Conservation (phyloP, 2,329 filamentous ascomycete genomes). For the Aspergillus sp. region DNA sequence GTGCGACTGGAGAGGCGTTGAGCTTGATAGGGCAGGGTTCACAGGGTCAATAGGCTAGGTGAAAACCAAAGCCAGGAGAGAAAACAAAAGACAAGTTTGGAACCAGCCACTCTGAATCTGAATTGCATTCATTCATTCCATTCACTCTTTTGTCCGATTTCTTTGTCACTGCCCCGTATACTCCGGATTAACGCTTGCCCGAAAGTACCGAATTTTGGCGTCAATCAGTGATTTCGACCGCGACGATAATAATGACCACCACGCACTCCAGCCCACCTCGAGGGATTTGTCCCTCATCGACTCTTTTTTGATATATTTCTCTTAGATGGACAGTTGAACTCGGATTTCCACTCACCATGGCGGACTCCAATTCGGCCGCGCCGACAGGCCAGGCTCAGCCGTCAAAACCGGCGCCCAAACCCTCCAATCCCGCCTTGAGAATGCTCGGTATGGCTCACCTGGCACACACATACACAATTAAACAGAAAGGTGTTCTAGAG, state of each 20-base stretch:
- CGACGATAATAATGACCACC: background rate
- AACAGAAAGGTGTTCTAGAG: too few species aligned
- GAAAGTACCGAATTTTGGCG: background rate
- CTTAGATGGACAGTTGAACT: too few species aligned
- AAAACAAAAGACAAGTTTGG: too few species aligned
- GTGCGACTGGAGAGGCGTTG: too few species aligned
- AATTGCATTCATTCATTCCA: background rate
- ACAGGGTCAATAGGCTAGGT: too few species aligned
- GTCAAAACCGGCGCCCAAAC: conserved; percentile 37
- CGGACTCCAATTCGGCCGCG: conserved; percentile 29
- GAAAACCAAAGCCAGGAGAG: too few species aligned
- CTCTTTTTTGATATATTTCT: too few species aligned
- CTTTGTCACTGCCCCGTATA: background rate
- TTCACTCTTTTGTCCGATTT: background rate
- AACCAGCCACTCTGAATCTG: too few species aligned
- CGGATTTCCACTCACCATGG: conserved; percentile 17
- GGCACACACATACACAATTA: too few species aligned
- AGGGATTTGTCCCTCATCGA: too few species aligned
- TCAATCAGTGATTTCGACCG: background rate
- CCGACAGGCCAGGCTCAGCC: conserved; percentile 30
- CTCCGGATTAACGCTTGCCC: background rate
- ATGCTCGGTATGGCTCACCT: conserved; percentile 51
- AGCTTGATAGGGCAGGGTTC: too few species aligned
- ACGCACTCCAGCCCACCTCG: background rate
- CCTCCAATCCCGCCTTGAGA: conserved; percentile 61